A percentile compares a stretch with the other conserved stretches of the same genome.
phyloP scores from a whole-genome alignment of 2,329 filamentous ascomycete species.

The Didymellaceae sp. region DNA sequence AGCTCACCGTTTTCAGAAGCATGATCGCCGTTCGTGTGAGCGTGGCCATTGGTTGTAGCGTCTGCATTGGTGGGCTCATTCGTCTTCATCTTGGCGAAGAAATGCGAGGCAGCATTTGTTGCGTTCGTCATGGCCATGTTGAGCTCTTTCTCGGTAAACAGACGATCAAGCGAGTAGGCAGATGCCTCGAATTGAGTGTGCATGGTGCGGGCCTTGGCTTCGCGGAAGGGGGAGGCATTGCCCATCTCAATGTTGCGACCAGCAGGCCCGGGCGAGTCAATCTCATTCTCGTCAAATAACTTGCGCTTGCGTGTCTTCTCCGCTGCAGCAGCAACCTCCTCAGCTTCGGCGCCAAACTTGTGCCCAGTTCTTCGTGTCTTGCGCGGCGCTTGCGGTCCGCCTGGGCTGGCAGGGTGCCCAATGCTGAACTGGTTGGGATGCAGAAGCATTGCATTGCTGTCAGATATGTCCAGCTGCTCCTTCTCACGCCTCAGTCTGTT shows the following conservation, averaged over 20 bases:
- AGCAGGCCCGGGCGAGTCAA: constrained; percentile 63
- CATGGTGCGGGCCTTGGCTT: constrained; percentile 59
- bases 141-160: constrained; percentile 72
- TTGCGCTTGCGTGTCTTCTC: constrained; percentile 66
- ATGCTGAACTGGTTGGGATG: constrained; percentile 72
- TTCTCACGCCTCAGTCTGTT: constrained; percentile 67
- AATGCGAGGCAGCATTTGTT: constrained; percentile 63
- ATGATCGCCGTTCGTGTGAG: constrained; percentile 46
- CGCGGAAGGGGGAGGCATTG: constrained; percentile 57
- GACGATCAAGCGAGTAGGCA: constrained; percentile 66
- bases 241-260: constrained; percentile 56
- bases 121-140: constrained; percentile 67
- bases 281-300: constrained; percentile 62
- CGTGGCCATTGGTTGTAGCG: constrained; percentile 37
- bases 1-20: constrained; percentile 45
- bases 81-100: constrained; percentile 62
- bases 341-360: constrained; percentile 55
- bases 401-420: constrained; percentile 67
- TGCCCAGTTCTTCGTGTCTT: constrained; percentile 69
- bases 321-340: constrained; percentile 55
- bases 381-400: constrained; percentile 64
- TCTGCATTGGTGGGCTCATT: constrained; percentile 38
- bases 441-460: constrained; percentile 69
- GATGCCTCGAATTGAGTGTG: constrained; percentile 65
- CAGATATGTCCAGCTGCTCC: constrained; percentile 70